Conservation (phyloP, 2,329 filamentous ascomycete species). For the Madurella fahalii region DNA sequence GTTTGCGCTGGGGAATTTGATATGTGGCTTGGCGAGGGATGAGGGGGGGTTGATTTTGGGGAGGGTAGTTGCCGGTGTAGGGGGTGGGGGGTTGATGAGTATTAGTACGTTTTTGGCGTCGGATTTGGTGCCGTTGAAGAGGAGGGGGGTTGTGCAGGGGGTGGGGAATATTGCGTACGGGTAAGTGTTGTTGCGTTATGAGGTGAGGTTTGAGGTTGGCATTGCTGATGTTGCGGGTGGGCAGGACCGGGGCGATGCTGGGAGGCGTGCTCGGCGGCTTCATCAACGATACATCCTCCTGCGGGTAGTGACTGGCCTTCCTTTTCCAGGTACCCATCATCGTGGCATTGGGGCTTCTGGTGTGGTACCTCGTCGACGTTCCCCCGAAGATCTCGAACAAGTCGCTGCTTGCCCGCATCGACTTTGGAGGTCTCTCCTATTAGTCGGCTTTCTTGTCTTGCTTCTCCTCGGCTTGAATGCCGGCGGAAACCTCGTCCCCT, state of each 20-base stretch:
- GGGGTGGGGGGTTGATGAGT: constrained; percentile 73
- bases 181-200: constrained; percentile 8
- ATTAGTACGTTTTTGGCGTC: constrained; percentile 69
- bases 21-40: constrained; percentile 69
- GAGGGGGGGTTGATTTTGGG: constrained; percentile 70
- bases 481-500: constrained; percentile 78
- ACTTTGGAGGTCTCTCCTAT: constrained; percentile 70
- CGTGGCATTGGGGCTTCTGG: constrained; percentile 63
- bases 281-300: constrained; percentile 61
- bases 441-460: constrained; percentile 62
- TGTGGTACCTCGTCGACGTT: constrained; percentile 64
- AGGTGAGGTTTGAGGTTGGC: neutral
- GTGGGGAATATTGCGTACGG: constrained; percentile 82
- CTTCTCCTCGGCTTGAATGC: constrained; percentile 76
- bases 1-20: constrained; percentile 75
- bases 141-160: constrained; percentile 76
- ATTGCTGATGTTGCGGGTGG: neutral
- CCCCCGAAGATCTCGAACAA: constrained; percentile 70
- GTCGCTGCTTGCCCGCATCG: constrained; percentile 69
- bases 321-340: constrained; percentile 74
- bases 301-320: constrained; percentile 74
- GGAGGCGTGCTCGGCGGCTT: constrained; percentile 80
- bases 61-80: constrained; percentile 74
- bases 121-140: constrained; percentile 69
- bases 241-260: constrained; percentile 63